A percentile compares a stretch with the other conserved stretches of the same genome.
phyloP scores from a whole-genome alignment of 805 yeast species.

The baker's yeast (Saccharomyces cerevisiae) region DNA sequence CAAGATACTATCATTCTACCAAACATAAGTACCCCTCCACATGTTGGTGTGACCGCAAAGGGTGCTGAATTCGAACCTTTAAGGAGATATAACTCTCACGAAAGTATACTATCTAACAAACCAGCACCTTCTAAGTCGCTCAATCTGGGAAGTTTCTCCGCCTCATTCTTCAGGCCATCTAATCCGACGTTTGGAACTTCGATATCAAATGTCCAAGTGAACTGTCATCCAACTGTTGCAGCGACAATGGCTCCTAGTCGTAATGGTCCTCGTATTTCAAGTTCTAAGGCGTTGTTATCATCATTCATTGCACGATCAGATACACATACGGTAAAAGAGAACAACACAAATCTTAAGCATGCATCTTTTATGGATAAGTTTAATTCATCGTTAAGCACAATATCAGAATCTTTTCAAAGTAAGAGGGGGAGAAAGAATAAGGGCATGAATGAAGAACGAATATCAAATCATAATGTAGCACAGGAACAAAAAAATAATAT shows the following conservation, averaged over 20 bases:
- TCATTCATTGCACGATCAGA: background rate
- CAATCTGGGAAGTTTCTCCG: background rate
- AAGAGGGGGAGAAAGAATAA: background rate
- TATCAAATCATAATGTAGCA: background rate
- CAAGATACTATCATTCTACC: conserved; percentile 8
- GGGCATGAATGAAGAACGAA: background rate
- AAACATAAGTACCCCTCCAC: background rate
- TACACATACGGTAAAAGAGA: background rate
- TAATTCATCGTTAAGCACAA: background rate
- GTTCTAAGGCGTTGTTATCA: background rate
- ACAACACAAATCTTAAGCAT: background rate
- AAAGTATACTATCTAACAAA: conserved; percentile 23
- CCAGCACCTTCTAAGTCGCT: background rate
- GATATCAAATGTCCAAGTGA: background rate
- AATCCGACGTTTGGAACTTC: background rate
- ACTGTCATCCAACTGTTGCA: background rate
- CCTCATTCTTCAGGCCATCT: background rate
- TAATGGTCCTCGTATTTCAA: background rate
- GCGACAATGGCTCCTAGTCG: background rate
- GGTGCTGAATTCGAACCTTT: conserved; percentile 11
- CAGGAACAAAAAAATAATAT: conserved; percentile 2
- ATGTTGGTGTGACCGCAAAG: background rate
- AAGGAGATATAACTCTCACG: conserved; percentile 29
- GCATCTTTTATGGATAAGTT: background rate
- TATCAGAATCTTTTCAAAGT: background rate